Evolutionary conservation across 1,284 basidiomycete genomes (phyloP), one percentile per base, ranked within the genome.

Genomic region (Fistulina hepatica): DNA sequence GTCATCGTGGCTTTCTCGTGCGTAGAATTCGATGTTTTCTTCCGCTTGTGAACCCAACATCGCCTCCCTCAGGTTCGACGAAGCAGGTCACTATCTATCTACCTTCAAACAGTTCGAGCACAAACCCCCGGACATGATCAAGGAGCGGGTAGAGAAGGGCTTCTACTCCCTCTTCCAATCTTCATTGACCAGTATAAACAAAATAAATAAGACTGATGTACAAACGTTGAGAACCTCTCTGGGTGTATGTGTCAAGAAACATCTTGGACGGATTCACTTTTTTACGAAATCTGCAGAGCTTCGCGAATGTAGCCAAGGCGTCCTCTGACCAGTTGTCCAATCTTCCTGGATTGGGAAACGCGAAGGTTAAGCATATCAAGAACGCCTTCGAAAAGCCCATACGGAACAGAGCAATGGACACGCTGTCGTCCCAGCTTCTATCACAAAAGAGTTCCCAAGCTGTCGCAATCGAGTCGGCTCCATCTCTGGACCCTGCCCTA

Each of bases 201-300:
- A 89, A 49, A 83, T 99, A 41, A 98, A 98, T 63, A 97, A 94
- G 66, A 97, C 94, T 1, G 95, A 99, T 52, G 91, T 94, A 1
- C 79, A 92, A 57, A 95, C 93, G 1, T 63, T 99, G 19, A 73
- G 85, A n/a, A 81, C 83, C 0, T 81, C 86, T n/a, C 83, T 94
- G 52, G 92, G 92, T 13, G 92, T 95, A 61, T 46, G 82, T 67
- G 27, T 30, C 37, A 35, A 31, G 13, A n/a, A n/a, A n/a, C n/a
- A n/a, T n/a, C n/a, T n/a, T n/a, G n/a, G n/a, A n/a, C n/a, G n/a
- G n/a, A n/a, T n/a, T 10, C 13, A 42, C 28, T 50, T 34, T 41
- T 36, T 24, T 36, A 16, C 8, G 28, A 24, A 15, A 34, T 30
- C 39, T 40, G 5, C 49, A 93, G 92, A 90, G 85, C 46, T 86